A percentile compares a stretch with the other conserved stretches of the same genome.
phyloP scores from a whole-genome alignment of 129 eudicot genomes.

The Gnaphalium uliginosum region DNA sequence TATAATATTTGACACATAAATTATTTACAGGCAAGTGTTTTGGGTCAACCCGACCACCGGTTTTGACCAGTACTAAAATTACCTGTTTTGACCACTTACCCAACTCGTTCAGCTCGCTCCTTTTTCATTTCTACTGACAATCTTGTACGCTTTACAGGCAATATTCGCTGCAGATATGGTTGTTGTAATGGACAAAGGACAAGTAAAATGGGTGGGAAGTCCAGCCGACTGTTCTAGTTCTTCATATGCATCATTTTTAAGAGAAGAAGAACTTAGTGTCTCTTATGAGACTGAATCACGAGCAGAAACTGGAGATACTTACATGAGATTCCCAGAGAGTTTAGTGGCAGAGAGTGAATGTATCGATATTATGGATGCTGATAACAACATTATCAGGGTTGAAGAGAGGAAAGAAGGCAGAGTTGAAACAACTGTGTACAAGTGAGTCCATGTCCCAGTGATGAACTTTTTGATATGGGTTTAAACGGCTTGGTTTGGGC shows the following conservation, averaged over 20 bases:
- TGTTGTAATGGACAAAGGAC: slow-evolving; percentile 82
- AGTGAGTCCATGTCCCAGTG: slow-evolving; percentile 42
- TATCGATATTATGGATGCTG: slow-evolving; percentile 37
- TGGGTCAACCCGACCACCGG: not conserved
- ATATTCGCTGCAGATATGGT: slow-evolving; percentile 74
- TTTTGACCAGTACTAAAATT: not conserved
- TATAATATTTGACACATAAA: not conserved
- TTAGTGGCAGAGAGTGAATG: slow-evolving; percentile 38
- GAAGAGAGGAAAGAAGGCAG: slow-evolving; percentile 91
- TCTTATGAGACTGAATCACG: slow-evolving; percentile 31
- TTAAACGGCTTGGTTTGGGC: not conserved
- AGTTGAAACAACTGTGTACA: slow-evolving; percentile 75
- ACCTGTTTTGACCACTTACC: not conserved
- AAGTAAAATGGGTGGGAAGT: slow-evolving; percentile 75
- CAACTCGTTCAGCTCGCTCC: not conserved
- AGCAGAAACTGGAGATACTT: slow-evolving; percentile 29
- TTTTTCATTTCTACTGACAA: not conserved
- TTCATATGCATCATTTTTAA: slow-evolving; percentile 42
- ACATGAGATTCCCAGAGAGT: slow-evolving; percentile 25
- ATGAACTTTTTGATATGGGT: not conserved
- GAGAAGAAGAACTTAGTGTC: slow-evolving; percentile 36
- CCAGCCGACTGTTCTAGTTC: slow-evolving; percentile 54
- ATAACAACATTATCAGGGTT: slow-evolving; percentile 42
- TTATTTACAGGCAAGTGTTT: not conserved
- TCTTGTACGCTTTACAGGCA: slow-evolving; percentile 56